These are phyloP conservation scores for Areca catechu DNA, from an alignment of 176 grass and related monocot genomes.

Conservation along the genomic window DNA sequence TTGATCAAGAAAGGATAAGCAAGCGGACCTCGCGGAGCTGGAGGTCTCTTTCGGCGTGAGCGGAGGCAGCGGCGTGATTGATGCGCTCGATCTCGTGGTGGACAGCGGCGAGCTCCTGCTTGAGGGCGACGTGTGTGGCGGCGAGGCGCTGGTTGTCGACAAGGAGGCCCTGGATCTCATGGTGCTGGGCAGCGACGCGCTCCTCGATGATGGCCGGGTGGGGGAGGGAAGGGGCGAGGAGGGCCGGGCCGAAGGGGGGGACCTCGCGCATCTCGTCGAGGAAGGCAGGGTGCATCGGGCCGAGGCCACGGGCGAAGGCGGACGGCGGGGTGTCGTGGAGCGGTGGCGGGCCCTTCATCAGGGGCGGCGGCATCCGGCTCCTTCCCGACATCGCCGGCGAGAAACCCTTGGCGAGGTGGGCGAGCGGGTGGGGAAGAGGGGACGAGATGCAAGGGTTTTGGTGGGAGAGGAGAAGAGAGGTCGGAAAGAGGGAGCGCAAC, in stretches of 20 bases:
- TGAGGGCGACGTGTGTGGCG: slow-evolving; percentile 87
- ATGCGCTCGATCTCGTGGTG: slow-evolving; percentile 62
- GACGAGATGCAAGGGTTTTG: no score
- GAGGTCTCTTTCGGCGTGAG: slow-evolving; percentile 57
- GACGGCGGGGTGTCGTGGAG: slow-evolving; percentile 23
- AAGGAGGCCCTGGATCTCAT: slow-evolving; percentile 71
- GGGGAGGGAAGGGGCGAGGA: background rate
- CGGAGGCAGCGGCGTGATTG: slow-evolving; percentile 27
- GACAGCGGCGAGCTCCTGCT: slow-evolving; percentile 72
- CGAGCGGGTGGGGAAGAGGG: no score
- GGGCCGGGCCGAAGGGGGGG: slow-evolving; percentile 25
- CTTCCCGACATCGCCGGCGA: no score
- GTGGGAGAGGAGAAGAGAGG: no score
- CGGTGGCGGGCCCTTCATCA: slow-evolving; percentile 10
- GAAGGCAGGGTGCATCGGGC: slow-evolving; percentile 15
- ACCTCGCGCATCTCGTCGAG: slow-evolving; percentile 1
- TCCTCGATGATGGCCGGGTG: slow-evolving; percentile 67
- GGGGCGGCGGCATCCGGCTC: no score
- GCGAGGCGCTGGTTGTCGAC: slow-evolving; percentile 87
- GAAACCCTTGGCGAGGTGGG: no score
- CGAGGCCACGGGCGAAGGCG: slow-evolving; percentile 20
- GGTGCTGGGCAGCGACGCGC: slow-evolving; percentile 60
- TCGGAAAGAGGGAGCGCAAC: no score
- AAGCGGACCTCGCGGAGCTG: slow-evolving; percentile 64
- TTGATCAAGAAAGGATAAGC: background rate